phyloP scores from a whole-genome alignment of 352 stramenopile genomes.

The Phytophthora fragariaefolia region DNA sequence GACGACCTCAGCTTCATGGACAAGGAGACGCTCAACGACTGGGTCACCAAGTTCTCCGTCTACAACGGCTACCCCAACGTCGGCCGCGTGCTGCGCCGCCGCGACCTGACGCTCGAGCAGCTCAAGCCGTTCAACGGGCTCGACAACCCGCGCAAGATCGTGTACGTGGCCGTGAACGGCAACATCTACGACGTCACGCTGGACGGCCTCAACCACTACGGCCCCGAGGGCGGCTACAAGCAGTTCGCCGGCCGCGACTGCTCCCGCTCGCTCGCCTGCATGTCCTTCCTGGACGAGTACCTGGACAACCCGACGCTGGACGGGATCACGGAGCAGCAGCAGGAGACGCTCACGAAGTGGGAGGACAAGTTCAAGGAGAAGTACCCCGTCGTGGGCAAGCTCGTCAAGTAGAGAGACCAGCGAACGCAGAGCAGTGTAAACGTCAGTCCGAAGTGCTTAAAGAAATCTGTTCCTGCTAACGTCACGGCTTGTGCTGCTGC shows the following conservation, averaged over 20 bases:
- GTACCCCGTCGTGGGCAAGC: slow-evolving; percentile 95
- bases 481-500: slow-evolving; percentile 8
- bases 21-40: slow-evolving; percentile 90
- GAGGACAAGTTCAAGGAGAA: slow-evolving; percentile 95
- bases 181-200: slow-evolving; percentile 98
- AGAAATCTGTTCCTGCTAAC: slow-evolving; percentile 24
- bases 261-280: slow-evolving; percentile 94
- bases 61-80: slow-evolving; percentile 97
- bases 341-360: slow-evolving; percentile 96
- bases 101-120: slow-evolving; percentile 82
- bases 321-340: slow-evolving; percentile 93
- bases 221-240: slow-evolving; percentile 93
- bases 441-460: slow-evolving; percentile 23
- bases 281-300: slow-evolving; percentile 96
- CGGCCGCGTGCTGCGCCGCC: slow-evolving; percentile 86
- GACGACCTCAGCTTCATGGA: slow-evolving; percentile 86
- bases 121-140: slow-evolving; percentile 87
- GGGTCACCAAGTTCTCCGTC: slow-evolving; percentile 96
- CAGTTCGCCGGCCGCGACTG: slow-evolving; percentile 96
- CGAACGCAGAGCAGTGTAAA: slow-evolving; percentile 6
- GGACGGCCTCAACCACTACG: slow-evolving; percentile 94
- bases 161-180: slow-evolving; percentile 94
- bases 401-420: slow-evolving; percentile 48
- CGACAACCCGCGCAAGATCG: slow-evolving; percentile 86
- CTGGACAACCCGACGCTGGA: slow-evolving; percentile 92